Base-by-base conservation (phyloP, 768 basidiomycete genomes). In the Cystobasidium ongulense region DNA sequence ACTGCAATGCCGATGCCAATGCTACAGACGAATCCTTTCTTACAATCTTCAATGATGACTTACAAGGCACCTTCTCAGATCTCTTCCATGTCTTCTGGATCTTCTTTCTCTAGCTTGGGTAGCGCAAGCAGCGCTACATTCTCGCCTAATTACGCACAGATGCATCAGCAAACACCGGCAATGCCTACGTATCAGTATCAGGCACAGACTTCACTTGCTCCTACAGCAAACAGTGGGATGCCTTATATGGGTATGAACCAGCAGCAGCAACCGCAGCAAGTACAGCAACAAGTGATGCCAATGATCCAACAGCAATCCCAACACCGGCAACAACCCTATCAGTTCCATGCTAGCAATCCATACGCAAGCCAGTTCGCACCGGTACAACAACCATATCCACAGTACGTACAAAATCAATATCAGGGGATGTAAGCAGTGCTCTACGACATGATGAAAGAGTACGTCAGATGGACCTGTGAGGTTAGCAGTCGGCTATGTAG, bases 21-120 rank as follows among this genome's bases (percentile, higher is more conserved):
- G 29, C 7, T 25, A 18, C 65, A 39, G 31, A 31, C 41, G n/a
- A 41, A 67, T 31, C 65, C 46, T 10, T 53, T 41, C 43, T 27
- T 33, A n/a, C 25, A 36, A 46, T 46, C 63, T n/a, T 25, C 63
- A 35, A 38, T 31, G 3, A 39, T 67, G 39, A 29, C 65, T 18
- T 54, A 7, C 33, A 50, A 39, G 15, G n/a, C 43, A 52, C 41
- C 46, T 29, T 50, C 65, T 13, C 57, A 59, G 33, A 59, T 53
- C 27, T 46, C 65, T 52, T 46, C 43, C 2, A 50, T 50, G n/a
- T 50, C 43, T 50, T 41, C 46, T 27, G 41, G 63, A 29, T 59
- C 57, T 59, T 59, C 57, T 13, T 59, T 59, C 57, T 59, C 57
- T 35, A 59, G 57, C 33, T 35, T 59, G 29, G 57, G 57, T 59